These are phyloP conservation scores for Penicillium pancosmium DNA, from an alignment of 495 filamentous ascomycete genomes.

Conservation along the genomic window DNA sequence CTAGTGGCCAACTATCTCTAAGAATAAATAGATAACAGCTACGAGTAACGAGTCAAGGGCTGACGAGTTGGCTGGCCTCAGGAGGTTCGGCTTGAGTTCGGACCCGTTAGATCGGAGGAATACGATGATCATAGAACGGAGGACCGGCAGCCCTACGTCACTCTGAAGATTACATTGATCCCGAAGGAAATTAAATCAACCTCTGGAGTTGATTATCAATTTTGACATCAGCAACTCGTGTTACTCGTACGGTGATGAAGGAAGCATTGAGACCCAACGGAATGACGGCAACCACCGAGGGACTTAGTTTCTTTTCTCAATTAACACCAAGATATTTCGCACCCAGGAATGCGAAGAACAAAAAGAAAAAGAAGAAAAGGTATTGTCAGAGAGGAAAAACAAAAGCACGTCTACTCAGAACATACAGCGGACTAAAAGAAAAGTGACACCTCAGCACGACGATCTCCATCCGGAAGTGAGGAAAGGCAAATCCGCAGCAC, in stretches of 20 bases:
- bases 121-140: conserved; percentile 1
- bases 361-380: not conserved
- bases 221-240: conserved; percentile 6
- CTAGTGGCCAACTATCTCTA: not conserved
- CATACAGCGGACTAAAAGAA: not conserved
- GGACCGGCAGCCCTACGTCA: conserved; percentile 6
- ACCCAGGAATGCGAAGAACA: not conserved
- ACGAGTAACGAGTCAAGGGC: not conserved
- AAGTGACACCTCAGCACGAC: conserved; percentile 3
- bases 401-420: not conserved
- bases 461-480: conserved; percentile 1
- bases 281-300: not conserved
- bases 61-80: not conserved
- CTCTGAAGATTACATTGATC: not conserved
- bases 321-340: not conserved
- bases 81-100: not conserved
- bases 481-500: not conserved
- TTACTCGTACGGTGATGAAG: conserved; percentile 15
- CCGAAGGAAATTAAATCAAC: not conserved
- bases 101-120: conserved; percentile 2
- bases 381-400: not conserved
- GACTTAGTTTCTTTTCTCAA: not conserved
- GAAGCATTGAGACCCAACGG: not conserved
- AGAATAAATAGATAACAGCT: too few species aligned
- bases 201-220: not conserved